These are phyloP conservation scores for Waltergamsia citrina DNA, from an alignment of 2,329 filamentous ascomycete species.

Conservation along the genomic window DNA sequence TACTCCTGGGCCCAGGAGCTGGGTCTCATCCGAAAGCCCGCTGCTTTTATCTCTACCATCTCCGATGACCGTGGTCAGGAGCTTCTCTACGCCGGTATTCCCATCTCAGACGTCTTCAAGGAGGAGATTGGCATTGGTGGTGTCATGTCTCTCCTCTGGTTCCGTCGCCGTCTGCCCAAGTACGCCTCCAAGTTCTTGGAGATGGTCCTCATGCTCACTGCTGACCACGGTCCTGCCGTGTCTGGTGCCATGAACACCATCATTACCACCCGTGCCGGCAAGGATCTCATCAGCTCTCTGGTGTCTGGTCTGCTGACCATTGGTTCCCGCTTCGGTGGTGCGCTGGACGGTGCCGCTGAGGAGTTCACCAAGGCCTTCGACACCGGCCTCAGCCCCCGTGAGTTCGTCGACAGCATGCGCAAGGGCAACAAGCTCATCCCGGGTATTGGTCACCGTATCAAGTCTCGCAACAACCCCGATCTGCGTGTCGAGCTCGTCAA, in stretches of 20 bases:
- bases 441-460: constrained; percentile 98
- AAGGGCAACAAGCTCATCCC: constrained; percentile 99
- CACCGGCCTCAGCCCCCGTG: constrained; percentile 95
- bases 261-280: constrained; percentile 97
- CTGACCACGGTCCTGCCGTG: constrained; percentile 96
- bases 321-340: constrained; percentile 96
- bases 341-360: constrained; percentile 92
- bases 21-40: constrained; percentile 97
- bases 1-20: constrained; percentile 99
- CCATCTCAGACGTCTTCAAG: constrained; percentile 98
- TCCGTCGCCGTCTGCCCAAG: constrained; percentile 90
- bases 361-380: constrained; percentile 98
- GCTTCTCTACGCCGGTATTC: constrained; percentile 97
- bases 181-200: constrained; percentile 99
- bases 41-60: constrained; percentile 99
- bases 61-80: constrained; percentile 99
- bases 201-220: constrained; percentile 99
- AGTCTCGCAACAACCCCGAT: constrained; percentile 99
- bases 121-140: constrained; percentile 98
- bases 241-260: constrained; percentile 99
- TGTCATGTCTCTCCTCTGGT: constrained; percentile 99
- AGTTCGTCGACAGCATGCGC: constrained; percentile 98
- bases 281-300: constrained; percentile 92
- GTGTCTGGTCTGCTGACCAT: constrained; percentile 97
- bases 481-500: constrained; percentile 98